phyloP scores from a whole-genome alignment of 2,329 filamentous ascomycete species.

The Xylaria sp. region DNA sequence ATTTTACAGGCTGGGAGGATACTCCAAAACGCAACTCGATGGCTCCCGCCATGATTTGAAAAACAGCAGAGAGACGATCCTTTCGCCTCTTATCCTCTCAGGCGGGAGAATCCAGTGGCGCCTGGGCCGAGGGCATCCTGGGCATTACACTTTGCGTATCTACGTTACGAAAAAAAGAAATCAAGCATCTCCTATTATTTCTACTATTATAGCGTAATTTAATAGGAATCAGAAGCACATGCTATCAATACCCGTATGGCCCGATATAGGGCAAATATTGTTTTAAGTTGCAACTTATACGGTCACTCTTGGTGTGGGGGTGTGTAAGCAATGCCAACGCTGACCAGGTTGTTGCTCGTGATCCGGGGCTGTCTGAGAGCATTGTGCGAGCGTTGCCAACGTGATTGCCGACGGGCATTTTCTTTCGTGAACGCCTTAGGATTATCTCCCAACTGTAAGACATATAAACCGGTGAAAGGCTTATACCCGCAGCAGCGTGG shows the following conservation, averaged over 20 bases:
- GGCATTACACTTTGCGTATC: no score
- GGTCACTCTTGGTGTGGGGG: neutral
- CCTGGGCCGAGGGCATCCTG: no score
- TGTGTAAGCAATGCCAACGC: neutral
- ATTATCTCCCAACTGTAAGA: neutral
- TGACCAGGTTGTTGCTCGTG: neutral
- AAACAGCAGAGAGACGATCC: neutral
- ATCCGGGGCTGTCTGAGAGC: neutral
- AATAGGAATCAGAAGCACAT: neutral
- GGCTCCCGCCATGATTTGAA: neutral
- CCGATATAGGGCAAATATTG: no score
- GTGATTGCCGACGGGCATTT: neutral
- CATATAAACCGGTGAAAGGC: neutral
- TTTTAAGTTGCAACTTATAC: neutral
- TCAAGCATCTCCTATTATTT: neutral
- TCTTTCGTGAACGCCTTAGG: neutral
- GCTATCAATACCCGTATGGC: no score
- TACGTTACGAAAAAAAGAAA: no score
- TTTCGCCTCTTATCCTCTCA: neutral
- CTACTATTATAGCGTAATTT: neutral
- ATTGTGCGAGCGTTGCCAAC: neutral
- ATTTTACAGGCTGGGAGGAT: neutral
- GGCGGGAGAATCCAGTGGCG: neutral
- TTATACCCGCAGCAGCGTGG: neutral
- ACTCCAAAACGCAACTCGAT: neutral